Percentiles rank a stretch among this genome's conserved stretches.
phyloP scores from a whole-genome alignment of 2,329 filamentous ascomycete genomes.

The Aspergillus brunneoviolaceus region DNA sequence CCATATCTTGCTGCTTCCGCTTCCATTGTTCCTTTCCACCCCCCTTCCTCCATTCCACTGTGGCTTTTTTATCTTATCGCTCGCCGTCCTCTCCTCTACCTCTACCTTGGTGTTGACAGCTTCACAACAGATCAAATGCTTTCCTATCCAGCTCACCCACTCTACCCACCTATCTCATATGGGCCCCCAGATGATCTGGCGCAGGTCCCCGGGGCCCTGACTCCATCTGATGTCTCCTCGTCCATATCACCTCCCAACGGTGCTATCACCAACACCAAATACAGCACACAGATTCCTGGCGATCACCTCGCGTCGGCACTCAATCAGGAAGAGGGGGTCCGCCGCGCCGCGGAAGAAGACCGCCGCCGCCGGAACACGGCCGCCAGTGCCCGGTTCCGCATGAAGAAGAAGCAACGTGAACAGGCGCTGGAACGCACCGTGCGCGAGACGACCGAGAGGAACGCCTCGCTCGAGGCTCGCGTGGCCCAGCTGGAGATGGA shows the following conservation, averaged over 20 bases:
- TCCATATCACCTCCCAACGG: slow-evolving; percentile 44
- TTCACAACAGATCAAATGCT: slow-evolving; percentile 41
- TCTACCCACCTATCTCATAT: slow-evolving; percentile 41
- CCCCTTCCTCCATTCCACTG: slow-evolving; percentile 12
- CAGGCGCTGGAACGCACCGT: slow-evolving; percentile 78
- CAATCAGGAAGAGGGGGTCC: slow-evolving; percentile 68
- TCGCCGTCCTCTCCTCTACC: slow-evolving; percentile 28
- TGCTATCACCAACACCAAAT: slow-evolving; percentile 41
- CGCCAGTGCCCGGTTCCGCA: slow-evolving; percentile 81
- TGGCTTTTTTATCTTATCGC: slow-evolving; percentile 25
- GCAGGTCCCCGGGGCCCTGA: slow-evolving; percentile 36
- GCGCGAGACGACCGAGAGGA: slow-evolving; percentile 81
- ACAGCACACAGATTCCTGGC: slow-evolving; percentile 40
- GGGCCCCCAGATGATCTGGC: slow-evolving; percentile 36
- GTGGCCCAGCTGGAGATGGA: slow-evolving; percentile 78
- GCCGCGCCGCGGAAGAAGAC: slow-evolving; percentile 79
- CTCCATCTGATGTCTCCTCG: slow-evolving; percentile 45
- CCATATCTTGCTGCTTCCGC: slow-evolving; percentile 10
- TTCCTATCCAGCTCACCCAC: slow-evolving; percentile 38
- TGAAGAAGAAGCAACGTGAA: slow-evolving; percentile 96
- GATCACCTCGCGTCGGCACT: slow-evolving; percentile 48
- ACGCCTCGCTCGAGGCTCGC: slow-evolving; percentile 67
- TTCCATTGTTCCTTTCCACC: slow-evolving; percentile 11
- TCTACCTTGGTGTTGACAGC: slow-evolving; percentile 41
- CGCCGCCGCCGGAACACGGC: slow-evolving; percentile 87